Conservation (phyloP, 2,329 filamentous ascomycete species). For the Sporothrix humicola region DNA sequence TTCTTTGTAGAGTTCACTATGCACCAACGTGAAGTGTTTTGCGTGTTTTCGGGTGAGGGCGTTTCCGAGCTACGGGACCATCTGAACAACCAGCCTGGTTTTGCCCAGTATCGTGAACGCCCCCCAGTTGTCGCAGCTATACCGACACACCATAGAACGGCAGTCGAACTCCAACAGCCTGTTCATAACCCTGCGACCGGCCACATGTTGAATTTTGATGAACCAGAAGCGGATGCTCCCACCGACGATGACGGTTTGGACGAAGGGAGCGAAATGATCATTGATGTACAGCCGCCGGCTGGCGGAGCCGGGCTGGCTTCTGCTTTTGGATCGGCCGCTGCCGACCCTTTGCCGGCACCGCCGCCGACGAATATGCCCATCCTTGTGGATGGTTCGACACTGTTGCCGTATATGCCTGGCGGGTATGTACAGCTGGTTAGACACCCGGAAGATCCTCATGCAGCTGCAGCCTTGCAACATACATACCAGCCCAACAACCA, state of each 20-base stretch:
- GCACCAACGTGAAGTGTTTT: conserved; percentile 94
- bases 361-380: neutral
- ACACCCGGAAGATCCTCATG: neutral
- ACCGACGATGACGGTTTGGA: conserved; percentile 53
- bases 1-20: conserved; percentile 78
- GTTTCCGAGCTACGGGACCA: conserved; percentile 78
- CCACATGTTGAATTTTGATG: conserved; percentile 35
- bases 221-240: conserved; percentile 44
- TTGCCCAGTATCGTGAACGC: conserved; percentile 52
- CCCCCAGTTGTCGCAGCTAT: conserved; percentile 16
- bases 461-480: neutral
- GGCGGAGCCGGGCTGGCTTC: neutral
- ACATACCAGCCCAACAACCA: neutral
- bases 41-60: conserved; percentile 90
- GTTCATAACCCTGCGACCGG: conserved; percentile 7
- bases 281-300: conserved; percentile 5
- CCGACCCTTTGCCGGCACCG: neutral
- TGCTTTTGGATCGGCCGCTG: neutral
- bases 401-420: conserved; percentile 7
- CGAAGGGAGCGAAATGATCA: conserved; percentile 44
- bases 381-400: neutral
- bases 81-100: conserved; percentile 65
- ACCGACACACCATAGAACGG: conserved; percentile 25
- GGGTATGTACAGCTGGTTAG: conserved; percentile 14
- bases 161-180: neutral